Conservation (phyloP, 768 basidiomycete species). For the Leccinum variicolor region DNA sequence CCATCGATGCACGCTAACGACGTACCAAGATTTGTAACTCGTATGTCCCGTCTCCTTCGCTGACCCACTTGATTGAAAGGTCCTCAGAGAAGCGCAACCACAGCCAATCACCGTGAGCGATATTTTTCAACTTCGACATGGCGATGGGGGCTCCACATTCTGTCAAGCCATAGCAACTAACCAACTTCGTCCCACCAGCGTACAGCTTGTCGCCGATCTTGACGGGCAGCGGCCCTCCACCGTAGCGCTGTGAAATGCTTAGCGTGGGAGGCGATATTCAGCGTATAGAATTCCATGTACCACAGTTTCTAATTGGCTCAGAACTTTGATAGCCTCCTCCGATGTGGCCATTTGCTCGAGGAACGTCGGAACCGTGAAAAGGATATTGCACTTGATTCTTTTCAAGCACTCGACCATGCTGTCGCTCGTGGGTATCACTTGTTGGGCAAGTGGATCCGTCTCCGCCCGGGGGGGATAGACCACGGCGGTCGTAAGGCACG, state of each 20-base stretch:
- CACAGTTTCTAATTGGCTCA: constrained; percentile 27
- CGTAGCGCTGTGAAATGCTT: constrained; percentile 27
- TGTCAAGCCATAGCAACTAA: constrained; percentile 36
- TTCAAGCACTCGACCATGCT: constrained; percentile 37
- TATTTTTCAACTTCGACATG: constrained; percentile 1
- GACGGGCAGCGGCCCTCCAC: constrained; percentile 38
- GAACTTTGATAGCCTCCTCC: constrained; percentile 17
- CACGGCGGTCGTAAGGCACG: constrained; percentile 10
- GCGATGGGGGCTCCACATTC: constrained; percentile 19
- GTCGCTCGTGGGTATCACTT: constrained; percentile 37
- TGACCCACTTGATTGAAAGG: constrained; percentile 25
- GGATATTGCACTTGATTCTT: constrained; percentile 23
- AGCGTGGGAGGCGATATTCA: neutral
- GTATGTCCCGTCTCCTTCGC: constrained; percentile 33
- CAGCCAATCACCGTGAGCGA: constrained; percentile 31
- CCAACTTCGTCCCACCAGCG: constrained; percentile 32
- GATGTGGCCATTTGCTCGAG: constrained; percentile 36
- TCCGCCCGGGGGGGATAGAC: constrained; percentile 28
- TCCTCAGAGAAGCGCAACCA: constrained; percentile 31
- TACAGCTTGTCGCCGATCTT: constrained; percentile 33
- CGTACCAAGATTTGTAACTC: constrained; percentile 40
- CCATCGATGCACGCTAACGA: fast-evolving
- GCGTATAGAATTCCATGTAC: constrained; percentile 19
- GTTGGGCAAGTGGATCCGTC: constrained; percentile 21
- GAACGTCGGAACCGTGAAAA: constrained; percentile 38